phyloP scores from a whole-genome alignment of 768 basidiomycete species.

The Tephrocybe sp. region DNA sequence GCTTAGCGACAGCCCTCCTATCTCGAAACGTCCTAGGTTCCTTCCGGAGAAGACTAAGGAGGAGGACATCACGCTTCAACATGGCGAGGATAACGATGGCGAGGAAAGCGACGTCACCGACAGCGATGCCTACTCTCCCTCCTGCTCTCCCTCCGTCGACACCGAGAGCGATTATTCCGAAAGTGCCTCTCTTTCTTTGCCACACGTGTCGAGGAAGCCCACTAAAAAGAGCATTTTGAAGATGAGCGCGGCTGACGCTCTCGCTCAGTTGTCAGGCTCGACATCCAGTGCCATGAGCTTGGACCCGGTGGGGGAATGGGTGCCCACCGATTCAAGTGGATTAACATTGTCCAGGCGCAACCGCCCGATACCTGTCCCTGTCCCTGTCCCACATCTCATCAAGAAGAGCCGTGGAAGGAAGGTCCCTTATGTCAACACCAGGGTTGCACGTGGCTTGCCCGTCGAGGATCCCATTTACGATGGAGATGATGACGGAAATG shows the following conservation, averaged over 20 bases:
- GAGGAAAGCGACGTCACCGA: slow-evolving; percentile 17
- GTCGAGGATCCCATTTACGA: slow-evolving; percentile 7
- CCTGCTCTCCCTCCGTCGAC: slow-evolving; percentile 19
- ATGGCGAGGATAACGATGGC: slow-evolving; percentile 7
- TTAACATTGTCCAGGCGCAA: slow-evolving; percentile 14
- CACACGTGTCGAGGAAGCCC: slow-evolving; percentile 6
- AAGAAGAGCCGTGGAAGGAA: slow-evolving; percentile 71
- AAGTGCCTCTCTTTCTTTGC: not conserved
- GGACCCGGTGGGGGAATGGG: slow-evolving; percentile 9
- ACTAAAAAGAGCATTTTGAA: slow-evolving; percentile 8
- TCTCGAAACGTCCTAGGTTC: slow-evolving; percentile 12
- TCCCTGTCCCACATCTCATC: slow-evolving; percentile 67
- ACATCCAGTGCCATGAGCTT: slow-evolving; percentile 2
- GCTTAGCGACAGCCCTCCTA: slow-evolving; percentile 1
- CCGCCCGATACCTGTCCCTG: slow-evolving; percentile 35
- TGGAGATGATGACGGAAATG: slow-evolving; percentile 12
- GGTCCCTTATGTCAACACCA: slow-evolving; percentile 54
- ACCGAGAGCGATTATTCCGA: slow-evolving; percentile 20
- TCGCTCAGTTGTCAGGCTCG: slow-evolving; percentile 18
- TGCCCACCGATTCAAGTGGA: not conserved
- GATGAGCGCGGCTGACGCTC: slow-evolving; percentile 23
- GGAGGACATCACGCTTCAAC: not conserved
- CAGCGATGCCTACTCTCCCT: slow-evolving; percentile 21
- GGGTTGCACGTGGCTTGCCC: slow-evolving; percentile 10
- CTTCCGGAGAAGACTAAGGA: not conserved